phyloP scores from a whole-genome alignment of 257 asterid genomes.

The Cynanchum wilfordii region DNA sequence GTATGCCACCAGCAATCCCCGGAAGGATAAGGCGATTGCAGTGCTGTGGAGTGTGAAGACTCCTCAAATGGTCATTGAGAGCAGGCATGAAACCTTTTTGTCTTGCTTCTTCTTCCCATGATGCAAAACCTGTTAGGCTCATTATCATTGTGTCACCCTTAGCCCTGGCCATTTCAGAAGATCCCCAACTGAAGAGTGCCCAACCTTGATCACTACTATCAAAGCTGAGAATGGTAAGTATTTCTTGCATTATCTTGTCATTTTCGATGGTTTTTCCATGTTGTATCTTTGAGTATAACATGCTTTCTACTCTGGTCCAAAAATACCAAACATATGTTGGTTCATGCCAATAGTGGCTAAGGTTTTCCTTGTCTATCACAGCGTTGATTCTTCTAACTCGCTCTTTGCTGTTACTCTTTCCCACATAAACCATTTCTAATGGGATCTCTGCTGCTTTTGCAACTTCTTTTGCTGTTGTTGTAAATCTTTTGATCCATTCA shows the following conservation, averaged over 20 bases:
- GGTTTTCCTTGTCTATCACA: slow-evolving; percentile 23
- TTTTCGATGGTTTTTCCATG: slow-evolving; percentile 37
- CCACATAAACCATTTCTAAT: slow-evolving; percentile 68
- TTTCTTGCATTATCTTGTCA: slow-evolving; percentile 55
- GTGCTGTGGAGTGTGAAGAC: slow-evolving; percentile 51
- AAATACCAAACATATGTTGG: slow-evolving; percentile 53
- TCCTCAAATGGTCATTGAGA: slow-evolving; percentile 34
- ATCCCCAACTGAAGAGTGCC: slow-evolving; percentile 65
- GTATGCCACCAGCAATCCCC: slow-evolving; percentile 57
- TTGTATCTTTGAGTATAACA: slow-evolving; percentile 63
- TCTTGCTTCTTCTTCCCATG: slow-evolving; percentile 46
- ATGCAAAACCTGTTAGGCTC: slow-evolving; percentile 32
- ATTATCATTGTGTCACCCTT: slow-evolving; percentile 38
- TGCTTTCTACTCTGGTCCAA: slow-evolving; percentile 78
- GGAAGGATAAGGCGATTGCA: slow-evolving; percentile 72
- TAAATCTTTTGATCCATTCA: slow-evolving; percentile 55
- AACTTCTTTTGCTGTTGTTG: slow-evolving; percentile 24
- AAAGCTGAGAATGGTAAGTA: slow-evolving; percentile 51
- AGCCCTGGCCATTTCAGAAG: slow-evolving; percentile 53
- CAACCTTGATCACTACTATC: slow-evolving; percentile 63
- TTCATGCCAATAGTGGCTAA: slow-evolving; percentile 47
- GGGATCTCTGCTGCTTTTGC: slow-evolving; percentile 31
- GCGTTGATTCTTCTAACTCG: slow-evolving; percentile 32
- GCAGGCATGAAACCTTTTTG: slow-evolving; percentile 53
- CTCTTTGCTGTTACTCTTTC: slow-evolving; percentile 38